These are phyloP conservation scores for Nectriaceae sp. DNA, from an alignment of 2,329 filamentous ascomycete species.

Conservation along the genomic window DNA sequence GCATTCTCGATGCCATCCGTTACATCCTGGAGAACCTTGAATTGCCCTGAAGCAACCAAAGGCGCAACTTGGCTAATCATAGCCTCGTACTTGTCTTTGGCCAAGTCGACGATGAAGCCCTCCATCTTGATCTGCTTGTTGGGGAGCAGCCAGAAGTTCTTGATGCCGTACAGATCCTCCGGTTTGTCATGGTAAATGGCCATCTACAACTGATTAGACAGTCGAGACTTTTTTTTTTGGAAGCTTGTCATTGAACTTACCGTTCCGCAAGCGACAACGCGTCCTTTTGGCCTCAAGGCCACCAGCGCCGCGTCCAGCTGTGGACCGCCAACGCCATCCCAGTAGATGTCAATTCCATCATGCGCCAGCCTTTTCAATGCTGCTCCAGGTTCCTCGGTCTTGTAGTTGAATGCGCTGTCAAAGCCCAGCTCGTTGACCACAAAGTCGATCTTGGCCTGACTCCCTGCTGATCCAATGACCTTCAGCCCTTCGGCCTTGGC, in stretches of 20 bases:
- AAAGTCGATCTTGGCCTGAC: slow-evolving; percentile 77
- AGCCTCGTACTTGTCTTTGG: slow-evolving; percentile 67
- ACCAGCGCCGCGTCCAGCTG: slow-evolving; percentile 50
- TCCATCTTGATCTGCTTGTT: slow-evolving; percentile 68
- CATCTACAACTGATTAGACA: too few relatives aligned
- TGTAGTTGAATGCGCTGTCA: slow-evolving; percentile 79
- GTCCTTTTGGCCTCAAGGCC: slow-evolving; percentile 60
- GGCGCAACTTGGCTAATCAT: slow-evolving; percentile 61
- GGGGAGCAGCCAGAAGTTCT: slow-evolving; percentile 66
- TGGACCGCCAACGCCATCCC: slow-evolving; percentile 56
- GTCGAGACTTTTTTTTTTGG: too few relatives aligned
- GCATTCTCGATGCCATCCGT: slow-evolving; percentile 79
- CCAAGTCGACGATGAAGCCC: slow-evolving; percentile 78
- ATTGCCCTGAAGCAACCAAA: too few relatives aligned
- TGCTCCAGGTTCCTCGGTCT: slow-evolving; percentile 71
- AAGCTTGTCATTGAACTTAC: too few relatives aligned
- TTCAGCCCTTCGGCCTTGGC: slow-evolving; percentile 78
- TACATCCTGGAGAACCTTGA: slow-evolving; percentile 70
- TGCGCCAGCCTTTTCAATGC: slow-evolving; percentile 73
- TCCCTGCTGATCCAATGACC: slow-evolving; percentile 80
- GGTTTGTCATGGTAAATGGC: too few relatives aligned
- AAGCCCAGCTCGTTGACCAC: slow-evolving; percentile 52
- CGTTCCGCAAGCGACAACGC: slow-evolving; percentile 68
- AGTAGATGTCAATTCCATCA: slow-evolving; percentile 72
- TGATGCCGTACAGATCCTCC: too few relatives aligned